These are phyloP conservation scores for Apiotrichum domesticum DNA, from an alignment of 1,284 basidiomycete genomes.

Conservation along the genomic window DNA sequence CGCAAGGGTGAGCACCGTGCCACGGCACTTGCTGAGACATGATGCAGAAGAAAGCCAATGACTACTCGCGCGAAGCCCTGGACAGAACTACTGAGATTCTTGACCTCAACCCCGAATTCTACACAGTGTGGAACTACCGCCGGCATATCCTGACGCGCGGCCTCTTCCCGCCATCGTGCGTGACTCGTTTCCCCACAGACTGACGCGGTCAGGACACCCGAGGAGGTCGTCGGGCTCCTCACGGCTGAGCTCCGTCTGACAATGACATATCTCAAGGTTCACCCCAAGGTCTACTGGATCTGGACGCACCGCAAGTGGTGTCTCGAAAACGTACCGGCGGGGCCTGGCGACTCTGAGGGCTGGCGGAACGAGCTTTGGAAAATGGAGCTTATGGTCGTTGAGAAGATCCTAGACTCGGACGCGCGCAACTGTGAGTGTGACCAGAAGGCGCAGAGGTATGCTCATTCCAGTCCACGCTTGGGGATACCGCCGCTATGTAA, in stretches of 20 bases:
- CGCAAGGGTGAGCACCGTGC: slow-evolving; percentile 52
- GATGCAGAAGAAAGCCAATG: slow-evolving; percentile 59
- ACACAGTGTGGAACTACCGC: slow-evolving; percentile 89
- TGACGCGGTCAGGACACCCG: slow-evolving; percentile 31
- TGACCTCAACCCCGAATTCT: slow-evolving; percentile 79
- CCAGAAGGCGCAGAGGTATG: neutral
- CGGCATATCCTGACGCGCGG: slow-evolving; percentile 68
- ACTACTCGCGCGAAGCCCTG: slow-evolving; percentile 64
- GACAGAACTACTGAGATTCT: slow-evolving; percentile 68
- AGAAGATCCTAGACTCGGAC: slow-evolving; percentile 82
- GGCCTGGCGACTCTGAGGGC: slow-evolving; percentile 52
- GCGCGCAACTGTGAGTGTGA: slow-evolving; percentile 72
- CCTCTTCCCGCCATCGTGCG: slow-evolving; percentile 61
- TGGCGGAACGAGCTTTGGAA: slow-evolving; percentile 77
- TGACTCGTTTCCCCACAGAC: no score
- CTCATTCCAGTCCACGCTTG: slow-evolving; percentile 71
- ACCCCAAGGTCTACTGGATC: slow-evolving; percentile 93
- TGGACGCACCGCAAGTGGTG: slow-evolving; percentile 97
- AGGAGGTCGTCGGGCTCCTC: slow-evolving; percentile 60
- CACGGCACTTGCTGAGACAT: neutral
- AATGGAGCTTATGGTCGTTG: slow-evolving; percentile 73
- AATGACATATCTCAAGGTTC: slow-evolving; percentile 65
- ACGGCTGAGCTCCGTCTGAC: slow-evolving; percentile 73
- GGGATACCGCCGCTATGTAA: slow-evolving; percentile 80
- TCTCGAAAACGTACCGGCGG: slow-evolving; percentile 70